Base-by-base conservation (phyloP, 306 rosid species). In the Lotus japonicus region DNA sequence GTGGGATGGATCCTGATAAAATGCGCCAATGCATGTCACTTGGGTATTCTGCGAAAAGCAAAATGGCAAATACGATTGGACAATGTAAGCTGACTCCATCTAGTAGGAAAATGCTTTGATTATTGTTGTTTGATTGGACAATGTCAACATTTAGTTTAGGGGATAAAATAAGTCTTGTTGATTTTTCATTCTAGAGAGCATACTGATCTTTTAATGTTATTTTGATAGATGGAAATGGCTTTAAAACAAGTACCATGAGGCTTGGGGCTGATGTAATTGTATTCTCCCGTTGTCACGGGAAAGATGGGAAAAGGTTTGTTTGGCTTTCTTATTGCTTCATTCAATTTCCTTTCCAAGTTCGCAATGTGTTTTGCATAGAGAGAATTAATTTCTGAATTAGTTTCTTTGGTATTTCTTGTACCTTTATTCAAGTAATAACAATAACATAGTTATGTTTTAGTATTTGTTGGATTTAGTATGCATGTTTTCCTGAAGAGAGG, bases 1-100 rank as follows among this genome's bases (percentile, higher is more conserved):
- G 99, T 74, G 99, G 99, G 73, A 95, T 95, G 99, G 80, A 80
- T 84, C 97, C 99, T 2, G 96, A 95, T 64, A 95, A 90, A 83
- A 88, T 95, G 88, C 96, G 99, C 46, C 96, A 90, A 58, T 95
- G 99, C 95, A 87, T 95, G 96, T 95, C 99, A 0, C 75, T 95
- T 76, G 99, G 99, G 36, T 90, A 90, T 78, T 95, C 99, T 9
- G 83, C 33, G 33, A 95, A 95, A 83, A 88, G 88, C 96, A 88
- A 90, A 84, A 0, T 87, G 7, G 92, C 97, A 39, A 87, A 95
- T 79, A 90, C 99, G 43, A 95, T 95, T 54, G 99, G 99, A 59
- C 99, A 95, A 73, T 85, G 90, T 87, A 85, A 78, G 26, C 35
- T 43, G 2, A 31, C 36, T 7, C 6, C 36, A 31, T 7, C 36